Conservation (phyloP, 2,329 filamentous ascomycete genomes). For the Penicillium sp. region DNA sequence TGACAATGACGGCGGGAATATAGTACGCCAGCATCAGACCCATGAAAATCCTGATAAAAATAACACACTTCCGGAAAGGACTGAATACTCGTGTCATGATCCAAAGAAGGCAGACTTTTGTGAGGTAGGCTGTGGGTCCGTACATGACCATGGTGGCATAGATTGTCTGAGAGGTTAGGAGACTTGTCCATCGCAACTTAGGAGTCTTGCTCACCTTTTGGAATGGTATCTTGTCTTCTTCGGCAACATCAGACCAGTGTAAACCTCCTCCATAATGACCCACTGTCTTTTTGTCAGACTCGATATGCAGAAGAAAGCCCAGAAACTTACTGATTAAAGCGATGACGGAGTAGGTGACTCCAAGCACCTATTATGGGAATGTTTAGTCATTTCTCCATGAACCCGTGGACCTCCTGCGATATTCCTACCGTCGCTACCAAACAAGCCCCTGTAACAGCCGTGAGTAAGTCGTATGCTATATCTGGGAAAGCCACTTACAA, state of each 20-base stretch:
- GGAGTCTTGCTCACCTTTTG: slow-evolving; percentile 33
- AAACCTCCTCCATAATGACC: slow-evolving; percentile 40
- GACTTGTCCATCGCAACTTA: not conserved
- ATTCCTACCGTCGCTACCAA: slow-evolving; percentile 12
- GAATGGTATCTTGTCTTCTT: slow-evolving; percentile 33
- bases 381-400: not conserved
- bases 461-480: not conserved
- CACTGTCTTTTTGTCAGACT: slow-evolving; percentile 22
- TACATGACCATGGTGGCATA: slow-evolving; percentile 51
- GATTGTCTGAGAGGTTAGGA: slow-evolving; percentile 30
- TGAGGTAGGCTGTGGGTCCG: slow-evolving; percentile 46
- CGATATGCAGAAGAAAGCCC: not conserved
- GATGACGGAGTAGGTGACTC: slow-evolving; percentile 26
- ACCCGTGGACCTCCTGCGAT: not conserved
- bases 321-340: slow-evolving; percentile 25
- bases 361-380: slow-evolving; percentile 17
- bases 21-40: slow-evolving; percentile 44
- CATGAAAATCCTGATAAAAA: slow-evolving; percentile 44
- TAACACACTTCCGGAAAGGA: slow-evolving; percentile 40
- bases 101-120: slow-evolving; percentile 48
- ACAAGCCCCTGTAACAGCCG: slow-evolving; percentile 17
- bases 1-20: slow-evolving; percentile 44
- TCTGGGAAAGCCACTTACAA: slow-evolving; percentile 19
- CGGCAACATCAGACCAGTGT: slow-evolving; percentile 37
- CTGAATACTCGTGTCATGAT: slow-evolving; percentile 49